Evolutionary conservation across 2,329 filamentous ascomycete genomes (phyloP).

Genomic region (Chrysosporium queenslandicum): DNA sequence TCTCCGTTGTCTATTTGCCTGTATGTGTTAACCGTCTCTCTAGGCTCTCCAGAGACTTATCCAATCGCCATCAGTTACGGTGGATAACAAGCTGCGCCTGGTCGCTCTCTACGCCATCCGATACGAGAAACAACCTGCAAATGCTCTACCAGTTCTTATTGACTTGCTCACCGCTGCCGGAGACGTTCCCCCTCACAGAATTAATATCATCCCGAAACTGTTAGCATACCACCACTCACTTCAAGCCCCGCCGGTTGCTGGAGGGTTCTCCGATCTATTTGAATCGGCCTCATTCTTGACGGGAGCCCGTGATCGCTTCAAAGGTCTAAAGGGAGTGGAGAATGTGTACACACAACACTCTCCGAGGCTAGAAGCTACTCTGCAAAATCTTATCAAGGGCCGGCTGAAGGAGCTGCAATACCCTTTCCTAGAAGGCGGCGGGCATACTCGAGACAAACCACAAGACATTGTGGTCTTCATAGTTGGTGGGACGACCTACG

Average conservation of each 20-base stretch:
- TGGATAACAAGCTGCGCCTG: constrained; percentile 76
- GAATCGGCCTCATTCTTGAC: constrained; percentile 86
- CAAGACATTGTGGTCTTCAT: constrained; percentile 96
- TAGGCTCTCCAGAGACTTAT: constrained; percentile 79
- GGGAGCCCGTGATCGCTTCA: constrained; percentile 75
- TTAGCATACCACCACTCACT: constrained; percentile 79
- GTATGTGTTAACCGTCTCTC: neutral
- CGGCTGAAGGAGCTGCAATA: constrained; percentile 76
- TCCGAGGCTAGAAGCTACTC: constrained; percentile 70
- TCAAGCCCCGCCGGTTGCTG: constrained; percentile 62
- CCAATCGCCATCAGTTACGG: constrained; percentile 63
- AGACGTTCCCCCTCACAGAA: constrained; percentile 63
- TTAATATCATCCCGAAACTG: constrained; percentile 71
- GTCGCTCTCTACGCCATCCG: constrained; percentile 92
- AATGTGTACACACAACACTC: constrained; percentile 99
- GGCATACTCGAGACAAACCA: constrained; percentile 82
- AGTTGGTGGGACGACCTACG: constrained; percentile 85
- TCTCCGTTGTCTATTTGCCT: neutral
- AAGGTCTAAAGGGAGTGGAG: constrained; percentile 91
- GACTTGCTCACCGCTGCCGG: constrained; percentile 79
- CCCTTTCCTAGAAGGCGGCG: constrained; percentile 83
- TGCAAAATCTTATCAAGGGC: constrained; percentile 91
- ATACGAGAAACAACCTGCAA: constrained; percentile 78
- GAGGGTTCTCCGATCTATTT: constrained; percentile 82
- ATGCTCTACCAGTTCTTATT: constrained; percentile 70